phyloP scores from a whole-genome alignment of 768 basidiomycete genomes.

The Hypholoma fasciculare region DNA sequence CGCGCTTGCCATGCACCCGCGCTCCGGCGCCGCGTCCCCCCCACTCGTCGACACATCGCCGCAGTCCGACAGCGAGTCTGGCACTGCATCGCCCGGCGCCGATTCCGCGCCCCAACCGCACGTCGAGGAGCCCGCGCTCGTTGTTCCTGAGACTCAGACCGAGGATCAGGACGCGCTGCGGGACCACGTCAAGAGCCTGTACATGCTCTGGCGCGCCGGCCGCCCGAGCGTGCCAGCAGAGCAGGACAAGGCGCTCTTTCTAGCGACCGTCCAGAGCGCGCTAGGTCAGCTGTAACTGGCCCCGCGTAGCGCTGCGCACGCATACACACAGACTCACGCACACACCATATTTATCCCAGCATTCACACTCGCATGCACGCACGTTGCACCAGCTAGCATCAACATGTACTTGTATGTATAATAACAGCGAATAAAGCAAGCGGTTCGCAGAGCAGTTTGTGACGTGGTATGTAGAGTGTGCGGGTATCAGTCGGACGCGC shows the following conservation, averaged over 20 bases:
- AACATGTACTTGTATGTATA: not conserved
- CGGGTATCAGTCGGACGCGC: not conserved
- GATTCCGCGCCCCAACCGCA: slow-evolving; percentile 2
- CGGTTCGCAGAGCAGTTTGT: not conserved
- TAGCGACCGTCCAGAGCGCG: slow-evolving; percentile 35
- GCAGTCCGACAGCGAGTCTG: slow-evolving; percentile 16
- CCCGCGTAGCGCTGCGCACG: not conserved
- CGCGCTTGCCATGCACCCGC: slow-evolving; percentile 26
- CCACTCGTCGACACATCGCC: slow-evolving; percentile 17
- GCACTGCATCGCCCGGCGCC: slow-evolving; percentile 13
- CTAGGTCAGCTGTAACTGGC: slow-evolving; percentile 24
- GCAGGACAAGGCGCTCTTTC: slow-evolving; percentile 34
- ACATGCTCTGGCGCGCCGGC: slow-evolving; percentile 56
- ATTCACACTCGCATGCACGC: not conserved
- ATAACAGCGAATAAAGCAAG: not conserved
- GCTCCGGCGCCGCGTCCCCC: slow-evolving; percentile 18
- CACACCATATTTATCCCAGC: not conserved
- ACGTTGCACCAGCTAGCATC: not conserved
- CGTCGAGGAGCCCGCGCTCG: not conserved
- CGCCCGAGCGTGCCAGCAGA: slow-evolving; percentile 17
- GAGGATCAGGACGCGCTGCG: slow-evolving; percentile 40
- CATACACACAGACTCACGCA: not conserved
- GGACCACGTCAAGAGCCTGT: slow-evolving; percentile 56
- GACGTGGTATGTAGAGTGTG: not conserved
- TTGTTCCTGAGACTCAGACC: too few species aligned